Evolutionary conservation across 148 eudicot genomes (phyloP).

Genomic region (Vaccinium darrowii): DNA sequence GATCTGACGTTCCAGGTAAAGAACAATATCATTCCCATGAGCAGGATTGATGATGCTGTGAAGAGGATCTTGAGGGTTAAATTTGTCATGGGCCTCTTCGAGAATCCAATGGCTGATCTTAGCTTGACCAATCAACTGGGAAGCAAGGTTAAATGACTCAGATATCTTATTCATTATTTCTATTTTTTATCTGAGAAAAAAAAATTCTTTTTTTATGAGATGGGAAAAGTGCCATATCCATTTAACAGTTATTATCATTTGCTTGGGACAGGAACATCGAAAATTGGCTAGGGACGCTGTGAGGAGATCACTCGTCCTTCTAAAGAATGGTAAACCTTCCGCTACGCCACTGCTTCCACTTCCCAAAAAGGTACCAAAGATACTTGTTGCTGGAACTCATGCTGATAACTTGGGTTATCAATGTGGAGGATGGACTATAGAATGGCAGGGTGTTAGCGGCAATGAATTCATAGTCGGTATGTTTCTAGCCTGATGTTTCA

Average conservation of each 20-base stretch:
- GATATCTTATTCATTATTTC: neutral
- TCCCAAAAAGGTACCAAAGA: constrained; percentile 60
- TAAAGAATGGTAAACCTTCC: constrained; percentile 55
- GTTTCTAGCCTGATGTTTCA: neutral
- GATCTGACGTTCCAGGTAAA: constrained; percentile 21
- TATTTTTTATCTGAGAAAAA: too few relatives aligned
- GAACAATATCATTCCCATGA: constrained; percentile 23
- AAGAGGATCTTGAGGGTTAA: constrained; percentile 24
- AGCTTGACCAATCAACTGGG: constrained; percentile 25
- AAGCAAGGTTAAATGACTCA: constrained; percentile 15
- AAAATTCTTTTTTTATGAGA: neutral
- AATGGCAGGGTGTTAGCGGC: constrained; percentile 62
- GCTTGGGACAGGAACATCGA: constrained; percentile 51
- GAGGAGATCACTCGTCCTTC: constrained; percentile 62
- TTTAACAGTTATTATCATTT: neutral
- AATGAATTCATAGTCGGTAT: constrained; percentile 50
- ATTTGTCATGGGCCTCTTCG: constrained; percentile 26
- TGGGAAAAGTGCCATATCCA: neutral
- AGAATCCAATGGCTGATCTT: constrained; percentile 26
- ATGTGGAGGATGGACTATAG: constrained; percentile 72
- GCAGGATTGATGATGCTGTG: constrained; percentile 25
- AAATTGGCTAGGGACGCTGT: constrained; percentile 73
- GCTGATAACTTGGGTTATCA: constrained; percentile 68
- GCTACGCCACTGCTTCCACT: constrained; percentile 53
- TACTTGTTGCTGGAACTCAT: constrained; percentile 65